Evolutionary conservation across 1,284 basidiomycete species (phyloP).

Genomic region (Marasmius sp.): DNA sequence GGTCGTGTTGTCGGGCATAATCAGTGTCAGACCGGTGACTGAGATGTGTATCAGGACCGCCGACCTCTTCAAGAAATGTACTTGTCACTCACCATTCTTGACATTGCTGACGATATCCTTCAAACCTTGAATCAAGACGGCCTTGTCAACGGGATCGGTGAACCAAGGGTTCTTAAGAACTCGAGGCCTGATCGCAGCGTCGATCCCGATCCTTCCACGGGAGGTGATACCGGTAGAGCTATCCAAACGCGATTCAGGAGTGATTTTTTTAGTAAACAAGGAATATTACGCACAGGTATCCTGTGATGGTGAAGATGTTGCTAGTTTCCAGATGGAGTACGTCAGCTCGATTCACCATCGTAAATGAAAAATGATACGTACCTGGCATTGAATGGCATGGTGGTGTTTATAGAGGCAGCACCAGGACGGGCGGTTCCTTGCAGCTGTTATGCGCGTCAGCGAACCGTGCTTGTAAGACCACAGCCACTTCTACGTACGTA

Average conservation of each 20-base stretch:
- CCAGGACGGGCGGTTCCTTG: slow-evolving; percentile 70
- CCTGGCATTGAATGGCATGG: slow-evolving; percentile 48
- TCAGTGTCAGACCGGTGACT: slow-evolving; percentile 52
- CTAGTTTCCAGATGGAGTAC: slow-evolving; percentile 17
- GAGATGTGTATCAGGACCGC: slow-evolving; percentile 1
- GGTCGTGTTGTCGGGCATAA: slow-evolving; percentile 58
- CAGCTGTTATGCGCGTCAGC: slow-evolving; percentile 29
- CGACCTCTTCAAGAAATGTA: background rate
- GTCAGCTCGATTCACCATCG: background rate
- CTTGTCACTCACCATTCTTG: slow-evolving; percentile 31
- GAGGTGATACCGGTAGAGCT: slow-evolving; percentile 60
- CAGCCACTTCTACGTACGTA: slow-evolving; percentile 34
- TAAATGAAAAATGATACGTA: background rate
- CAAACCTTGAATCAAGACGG: slow-evolving; percentile 46
- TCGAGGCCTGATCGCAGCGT: slow-evolving; percentile 47
- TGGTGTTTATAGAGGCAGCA: slow-evolving; percentile 51
- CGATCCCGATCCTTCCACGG: slow-evolving; percentile 60
- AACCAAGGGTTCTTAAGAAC: slow-evolving; percentile 60
- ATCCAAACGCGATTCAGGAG: slow-evolving; percentile 12
- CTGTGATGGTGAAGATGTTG: slow-evolving; percentile 61
- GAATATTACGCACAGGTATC: slow-evolving; percentile 43
- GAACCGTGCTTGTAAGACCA: background rate
- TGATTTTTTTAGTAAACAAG: slow-evolving; percentile 1
- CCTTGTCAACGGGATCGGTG: slow-evolving; percentile 54
- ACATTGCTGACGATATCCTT: slow-evolving; percentile 46